A percentile compares a stretch with the other conserved stretches of the same genome.
These are phyloP conservation scores for Rhinocladiella mackenziei DNA, from an alignment of 2,329 filamentous ascomycete species.

Conservation along the genomic window DNA sequence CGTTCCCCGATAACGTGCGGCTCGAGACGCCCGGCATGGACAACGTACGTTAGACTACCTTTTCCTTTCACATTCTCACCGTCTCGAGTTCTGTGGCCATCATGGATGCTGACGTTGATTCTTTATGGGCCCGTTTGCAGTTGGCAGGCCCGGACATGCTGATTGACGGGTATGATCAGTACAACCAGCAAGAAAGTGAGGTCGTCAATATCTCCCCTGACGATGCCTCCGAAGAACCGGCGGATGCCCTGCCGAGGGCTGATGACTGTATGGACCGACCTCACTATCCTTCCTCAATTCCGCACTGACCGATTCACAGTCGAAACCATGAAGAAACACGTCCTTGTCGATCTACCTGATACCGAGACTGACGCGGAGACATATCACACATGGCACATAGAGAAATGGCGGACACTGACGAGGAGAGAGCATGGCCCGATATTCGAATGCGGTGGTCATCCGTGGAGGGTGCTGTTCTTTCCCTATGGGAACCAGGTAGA, in stretches of 20 bases:
- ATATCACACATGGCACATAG: constrained; percentile 79
- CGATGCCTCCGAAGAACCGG: constrained; percentile 54
- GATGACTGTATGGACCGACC: constrained; percentile 50
- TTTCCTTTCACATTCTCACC: constrained; percentile 18
- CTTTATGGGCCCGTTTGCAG: constrained; percentile 37
- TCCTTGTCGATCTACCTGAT: constrained; percentile 73
- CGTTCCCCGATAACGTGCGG: constrained; percentile 2
- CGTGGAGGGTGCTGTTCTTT: constrained; percentile 95
- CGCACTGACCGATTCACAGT: constrained; percentile 45
- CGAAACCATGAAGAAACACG: constrained; percentile 78
- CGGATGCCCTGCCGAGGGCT: constrained; percentile 52
- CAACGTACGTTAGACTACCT: constrained; percentile 38
- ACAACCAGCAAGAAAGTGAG: constrained; percentile 59
- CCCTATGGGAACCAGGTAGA: constrained; percentile 93
- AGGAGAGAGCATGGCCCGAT: constrained; percentile 83
- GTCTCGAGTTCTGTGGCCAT: not conserved
- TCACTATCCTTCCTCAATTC: constrained; percentile 9
- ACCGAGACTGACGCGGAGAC: constrained; percentile 74
- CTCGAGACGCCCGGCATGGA: constrained; percentile 37
- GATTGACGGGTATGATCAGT: constrained; percentile 54
- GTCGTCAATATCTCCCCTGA: constrained; percentile 61
- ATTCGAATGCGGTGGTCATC: constrained; percentile 80
- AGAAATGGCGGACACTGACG: constrained; percentile 70
- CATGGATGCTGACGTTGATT: constrained; percentile 32
- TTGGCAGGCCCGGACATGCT: constrained; percentile 59